Evolutionary conservation across 177 flowering plant genomes (phyloP), one percentile per base, ranked within the genome.

Genomic region (Vitis hybrid): DNA sequence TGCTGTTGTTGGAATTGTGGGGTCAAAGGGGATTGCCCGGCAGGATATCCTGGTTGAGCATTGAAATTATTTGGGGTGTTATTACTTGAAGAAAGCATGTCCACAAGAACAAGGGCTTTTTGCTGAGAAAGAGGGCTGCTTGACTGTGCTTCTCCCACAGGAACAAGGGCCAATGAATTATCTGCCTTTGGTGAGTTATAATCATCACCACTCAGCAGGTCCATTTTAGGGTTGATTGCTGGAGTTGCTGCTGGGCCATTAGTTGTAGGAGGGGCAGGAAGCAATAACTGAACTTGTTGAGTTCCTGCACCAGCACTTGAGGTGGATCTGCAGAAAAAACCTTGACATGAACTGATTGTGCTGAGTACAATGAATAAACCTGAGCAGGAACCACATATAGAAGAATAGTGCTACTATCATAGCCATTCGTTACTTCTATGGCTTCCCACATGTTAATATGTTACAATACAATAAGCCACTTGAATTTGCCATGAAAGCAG

Each of bases 121-220:
- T 88, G 82, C 77, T 92, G 82, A 32, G 88, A 80, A 56, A 65
- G 72, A 61, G 93, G 84, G 77, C 76, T 79, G 15, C 80, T 56
- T 51, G 91, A 76, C 68, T 88, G 90, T 13, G 87, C 79, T 62
- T 82, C 86, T 53, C 84, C 86, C n/a, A 86, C 79, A 53, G 97
- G 91, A 83, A 95, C 97, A 72, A 95, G 87, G 56, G 99, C 98
- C 67, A 91, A 67, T 20, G 88, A 71, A 77, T 75, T 81, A 3
- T 84, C 86, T 55, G 85, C 84, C 10, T 85, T 80, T 11, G 94
- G 90, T 60, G 92, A 84, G 73, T 73, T 78, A 73, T 80, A 87
- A 77, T 88, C 93, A 71, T 92, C 99, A 65, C 96, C 97, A 71
- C 99, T 90, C 60, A 95, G 87, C 66, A 95, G 90, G 76, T 95